Evolutionary conservation across 805 yeast genomes (phyloP).

Genomic region (Cyberlindnera petersonii): DNA sequence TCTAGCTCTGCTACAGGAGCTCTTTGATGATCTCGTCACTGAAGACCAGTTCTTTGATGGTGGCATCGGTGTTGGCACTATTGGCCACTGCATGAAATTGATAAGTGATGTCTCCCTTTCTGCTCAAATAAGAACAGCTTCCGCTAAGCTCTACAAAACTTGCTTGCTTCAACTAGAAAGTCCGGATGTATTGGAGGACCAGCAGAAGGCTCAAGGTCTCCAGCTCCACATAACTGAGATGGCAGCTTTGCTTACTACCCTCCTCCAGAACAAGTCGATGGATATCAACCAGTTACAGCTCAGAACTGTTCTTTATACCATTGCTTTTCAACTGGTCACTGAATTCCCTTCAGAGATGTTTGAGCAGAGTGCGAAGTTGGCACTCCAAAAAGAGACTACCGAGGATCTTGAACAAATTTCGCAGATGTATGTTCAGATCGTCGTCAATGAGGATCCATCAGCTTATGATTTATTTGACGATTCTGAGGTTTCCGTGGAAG

Average conservation of each 20-base stretch:
- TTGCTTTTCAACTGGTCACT: conserved; percentile 17
- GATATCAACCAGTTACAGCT: conserved; percentile 14
- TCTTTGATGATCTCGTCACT: conserved; percentile 80
- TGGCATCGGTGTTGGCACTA: conserved; percentile 56
- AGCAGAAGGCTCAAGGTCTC: conserved; percentile 30
- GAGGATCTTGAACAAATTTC: conserved; percentile 16
- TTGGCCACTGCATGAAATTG: conserved; percentile 45
- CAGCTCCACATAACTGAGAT: conserved; percentile 23
- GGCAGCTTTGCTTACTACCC: conserved; percentile 14
- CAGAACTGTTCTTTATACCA: conserved; percentile 16
- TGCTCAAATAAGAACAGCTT: conserved; percentile 42
- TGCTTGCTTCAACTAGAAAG: conserved; percentile 51
- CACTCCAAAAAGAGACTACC: conserved; percentile 10
- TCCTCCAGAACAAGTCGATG: conserved; percentile 9
- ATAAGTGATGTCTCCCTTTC: conserved; percentile 30
- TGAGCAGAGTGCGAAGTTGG: conserved; percentile 14
- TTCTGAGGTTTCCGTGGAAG: conserved; percentile 15
- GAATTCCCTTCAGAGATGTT: conserved; percentile 26
- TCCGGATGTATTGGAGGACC: conserved; percentile 41
- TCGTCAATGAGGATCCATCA: conserved; percentile 13
- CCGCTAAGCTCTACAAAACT: conserved; percentile 49
- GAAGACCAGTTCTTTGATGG: conserved; percentile 84
- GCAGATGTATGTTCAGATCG: conserved; percentile 10
- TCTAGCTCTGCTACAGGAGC: conserved; percentile 55
- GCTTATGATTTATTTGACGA: conserved; percentile 9